phyloP scores from a whole-genome alignment of 1,284 basidiomycete species.

The Polyporus tsugae region DNA sequence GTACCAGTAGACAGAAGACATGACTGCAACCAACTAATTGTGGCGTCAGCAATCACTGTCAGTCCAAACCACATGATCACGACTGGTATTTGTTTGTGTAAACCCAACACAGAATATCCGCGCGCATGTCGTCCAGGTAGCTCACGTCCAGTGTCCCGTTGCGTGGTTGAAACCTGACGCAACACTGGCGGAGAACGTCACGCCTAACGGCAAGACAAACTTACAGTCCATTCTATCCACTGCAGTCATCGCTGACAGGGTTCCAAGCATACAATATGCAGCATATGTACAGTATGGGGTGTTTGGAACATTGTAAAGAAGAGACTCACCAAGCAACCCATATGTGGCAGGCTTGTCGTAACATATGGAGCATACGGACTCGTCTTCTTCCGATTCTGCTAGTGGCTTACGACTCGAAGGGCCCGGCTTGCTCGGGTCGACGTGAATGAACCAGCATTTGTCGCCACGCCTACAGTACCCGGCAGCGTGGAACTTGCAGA shows the following conservation, averaged over 20 bases:
- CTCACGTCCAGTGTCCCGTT: neutral
- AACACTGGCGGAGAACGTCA: neutral
- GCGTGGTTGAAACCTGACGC: neutral
- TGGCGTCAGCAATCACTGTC: neutral
- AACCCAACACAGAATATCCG: neutral
- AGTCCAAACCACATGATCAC: constrained; percentile 30
- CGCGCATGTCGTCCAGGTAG: neutral
- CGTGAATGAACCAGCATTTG: constrained; percentile 77
- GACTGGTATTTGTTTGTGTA: neutral
- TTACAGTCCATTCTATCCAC: neutral
- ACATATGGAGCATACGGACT: constrained; percentile 69
- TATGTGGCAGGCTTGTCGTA: constrained; percentile 73
- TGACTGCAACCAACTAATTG: constrained; percentile 70
- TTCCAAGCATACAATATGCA: neutral
- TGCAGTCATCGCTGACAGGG: neutral
- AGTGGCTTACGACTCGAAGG: constrained; percentile 35
- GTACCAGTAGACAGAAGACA: constrained; percentile 73
- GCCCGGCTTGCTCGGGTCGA: constrained; percentile 37
- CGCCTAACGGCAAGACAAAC: neutral
- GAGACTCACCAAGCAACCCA: constrained; percentile 64
- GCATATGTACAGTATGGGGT: neutral
- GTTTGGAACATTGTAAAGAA: neutral
- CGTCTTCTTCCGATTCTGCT: constrained; percentile 47
- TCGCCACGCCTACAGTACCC: constrained; percentile 74
- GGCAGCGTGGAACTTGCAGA: constrained; percentile 66